Conservation (phyloP, 2,329 filamentous ascomycete genomes). For the Corniculantispora saksenae region DNA sequence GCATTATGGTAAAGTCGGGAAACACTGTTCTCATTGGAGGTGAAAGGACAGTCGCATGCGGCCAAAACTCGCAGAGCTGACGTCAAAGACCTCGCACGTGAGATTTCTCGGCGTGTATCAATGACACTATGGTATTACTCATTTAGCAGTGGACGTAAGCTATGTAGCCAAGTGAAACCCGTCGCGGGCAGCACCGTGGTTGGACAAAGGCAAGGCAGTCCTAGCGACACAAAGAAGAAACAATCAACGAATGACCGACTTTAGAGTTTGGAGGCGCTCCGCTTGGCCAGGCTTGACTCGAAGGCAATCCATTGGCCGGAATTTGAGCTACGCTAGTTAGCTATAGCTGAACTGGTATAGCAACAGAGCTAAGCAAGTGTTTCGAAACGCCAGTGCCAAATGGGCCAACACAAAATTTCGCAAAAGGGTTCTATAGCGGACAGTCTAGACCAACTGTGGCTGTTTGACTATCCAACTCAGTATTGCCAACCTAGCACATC, state of each 20-base stretch:
- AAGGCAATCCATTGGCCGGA: background rate
- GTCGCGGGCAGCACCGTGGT: background rate
- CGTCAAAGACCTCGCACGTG: background rate
- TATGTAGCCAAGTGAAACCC: background rate
- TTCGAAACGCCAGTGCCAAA: background rate
- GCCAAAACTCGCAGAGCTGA: background rate
- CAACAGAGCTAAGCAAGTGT: background rate
- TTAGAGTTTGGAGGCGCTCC: constrained; percentile 9
- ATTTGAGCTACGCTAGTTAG: too few relatives aligned
- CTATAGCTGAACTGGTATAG: too few relatives aligned
- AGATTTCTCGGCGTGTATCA: background rate
- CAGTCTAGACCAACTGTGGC: background rate
- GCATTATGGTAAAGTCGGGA: background rate
- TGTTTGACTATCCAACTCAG: too few relatives aligned
- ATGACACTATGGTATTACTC: background rate
- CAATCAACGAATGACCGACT: background rate
- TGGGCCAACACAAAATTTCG: background rate
- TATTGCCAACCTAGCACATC: too few relatives aligned
- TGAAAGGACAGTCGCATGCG: background rate
- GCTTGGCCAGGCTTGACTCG: background rate
- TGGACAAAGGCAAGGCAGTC: background rate
- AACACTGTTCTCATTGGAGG: background rate
- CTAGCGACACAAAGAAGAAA: background rate
- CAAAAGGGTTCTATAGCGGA: background rate
- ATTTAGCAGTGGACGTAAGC: background rate